Base-by-base conservation (phyloP, 1,139 yeast genomes). In the Magnusiomyces paraingens region DNA sequence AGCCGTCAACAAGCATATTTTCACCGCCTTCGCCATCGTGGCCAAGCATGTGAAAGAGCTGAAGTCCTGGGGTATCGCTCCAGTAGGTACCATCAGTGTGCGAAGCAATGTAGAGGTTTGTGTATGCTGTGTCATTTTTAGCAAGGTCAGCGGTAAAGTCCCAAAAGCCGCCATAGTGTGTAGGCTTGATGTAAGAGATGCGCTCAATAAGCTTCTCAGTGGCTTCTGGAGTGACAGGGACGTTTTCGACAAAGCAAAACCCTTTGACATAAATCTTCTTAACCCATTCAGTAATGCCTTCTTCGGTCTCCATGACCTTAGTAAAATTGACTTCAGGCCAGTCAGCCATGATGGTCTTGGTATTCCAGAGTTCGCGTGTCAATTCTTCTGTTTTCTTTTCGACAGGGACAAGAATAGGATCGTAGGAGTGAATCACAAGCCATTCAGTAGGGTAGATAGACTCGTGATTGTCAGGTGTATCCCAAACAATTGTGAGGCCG, bases 91-190 rank as follows among this genome's bases (percentile, higher is more conserved):
- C 91, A 65, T 85, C 91, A 2, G 90, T 84, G 64, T 85, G 93
- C 20, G 81, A 72, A 17, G 81, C 80, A 56, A 85, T 79, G 59
- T 82, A 86, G 57, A 84, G 73, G 63, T 83, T 82, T 22, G 90
- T 84, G 65, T 85, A 85, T 1, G 91, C 93, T 2, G 89, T 83
- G 65, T 85, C 93, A 55, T 81, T 80, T 70, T 81, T 83, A 47
- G 84, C 76, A 63, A 85, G 71, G 64, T 85, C 88, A 14, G 88
- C 78, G 21, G 91, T 84, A 66, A 85, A 84, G 62, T 84, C 90
- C 90, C 91, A 85, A 68, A 85, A 84, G 2, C 88, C 90, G 29
- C 90, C 91, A 59, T 85, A 85, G 66, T 85, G 91, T 1, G 93
- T 85, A 21, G 84, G 85, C 43, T 87, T 73, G 55, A 84, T 79